Percentiles rank a stretch among this genome's conserved stretches.
Evolutionary conservation across 306 rosid genomes (phyloP).

Genomic region (Amphicarpaea edgeworthii): DNA sequence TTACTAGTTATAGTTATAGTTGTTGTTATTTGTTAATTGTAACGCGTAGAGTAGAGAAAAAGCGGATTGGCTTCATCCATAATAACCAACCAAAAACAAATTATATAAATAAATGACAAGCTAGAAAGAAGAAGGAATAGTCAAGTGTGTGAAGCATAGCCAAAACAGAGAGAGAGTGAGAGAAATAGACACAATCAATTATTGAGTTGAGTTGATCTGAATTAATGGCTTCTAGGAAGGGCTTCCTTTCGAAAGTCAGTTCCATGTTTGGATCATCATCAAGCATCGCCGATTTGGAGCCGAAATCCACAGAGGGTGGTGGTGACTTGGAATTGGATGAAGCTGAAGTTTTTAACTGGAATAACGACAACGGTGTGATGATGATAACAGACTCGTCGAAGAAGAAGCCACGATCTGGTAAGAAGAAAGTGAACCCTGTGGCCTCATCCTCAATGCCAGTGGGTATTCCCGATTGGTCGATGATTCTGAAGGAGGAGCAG

Average conservation of each 20-base stretch:
- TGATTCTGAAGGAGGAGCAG: conserved; percentile 65
- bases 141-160: not conserved
- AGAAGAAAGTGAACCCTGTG: conserved; percentile 48
- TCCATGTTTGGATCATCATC: conserved; percentile 57
- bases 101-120: conserved; percentile 40
- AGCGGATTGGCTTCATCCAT: conserved; percentile 43
- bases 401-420: conserved; percentile 41
- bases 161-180: not conserved
- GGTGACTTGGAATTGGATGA: conserved; percentile 65
- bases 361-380: not conserved
- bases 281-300: conserved; percentile 26
- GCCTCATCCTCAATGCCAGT: conserved; percentile 66
- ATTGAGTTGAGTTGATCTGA: too few relatives aligned
- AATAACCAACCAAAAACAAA: not conserved
- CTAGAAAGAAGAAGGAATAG: too few relatives aligned
- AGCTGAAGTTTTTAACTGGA: conserved; percentile 59
- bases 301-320: conserved; percentile 22
- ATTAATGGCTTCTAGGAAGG: conserved; percentile 82
- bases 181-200: not conserved
- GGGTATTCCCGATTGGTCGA: conserved; percentile 88
- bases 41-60: conserved; percentile 23
- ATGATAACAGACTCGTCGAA: conserved; percentile 27
- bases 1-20: not conserved
- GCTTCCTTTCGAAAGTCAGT: conserved; percentile 53
- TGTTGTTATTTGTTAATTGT: not conserved